phyloP scores from a whole-genome alignment of 495 filamentous ascomycete species.

The Podospora bellae-mahoneyi region DNA sequence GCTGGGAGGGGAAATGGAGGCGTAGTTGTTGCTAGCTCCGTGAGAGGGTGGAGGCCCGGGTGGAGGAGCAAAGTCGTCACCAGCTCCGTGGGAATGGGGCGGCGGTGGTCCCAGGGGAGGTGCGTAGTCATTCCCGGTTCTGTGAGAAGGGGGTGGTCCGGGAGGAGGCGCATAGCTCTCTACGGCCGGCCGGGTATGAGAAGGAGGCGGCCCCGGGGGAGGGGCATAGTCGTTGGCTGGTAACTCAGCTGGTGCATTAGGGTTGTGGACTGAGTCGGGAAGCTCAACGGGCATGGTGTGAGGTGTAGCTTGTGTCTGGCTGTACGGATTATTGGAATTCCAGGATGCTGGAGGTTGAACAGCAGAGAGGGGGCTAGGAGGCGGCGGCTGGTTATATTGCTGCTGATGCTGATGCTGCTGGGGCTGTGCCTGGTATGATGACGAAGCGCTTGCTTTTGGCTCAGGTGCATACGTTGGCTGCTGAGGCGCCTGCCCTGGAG shows the following conservation, averaged over 20 bases:
- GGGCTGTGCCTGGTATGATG: slow-evolving; percentile 18
- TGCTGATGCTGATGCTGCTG: slow-evolving; percentile 31
- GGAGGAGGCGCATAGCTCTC: slow-evolving; percentile 9
- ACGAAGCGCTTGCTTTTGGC: slow-evolving; percentile 19
- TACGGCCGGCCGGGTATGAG: slow-evolving; percentile 20
- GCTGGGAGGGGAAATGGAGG: slow-evolving; percentile 35
- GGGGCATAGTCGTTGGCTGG: slow-evolving; percentile 29
- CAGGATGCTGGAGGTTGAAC: slow-evolving; percentile 33
- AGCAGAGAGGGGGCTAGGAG: slow-evolving; percentile 24
- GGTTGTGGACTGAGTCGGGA: slow-evolving; percentile 24
- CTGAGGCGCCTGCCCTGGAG: slow-evolving; percentile 22
- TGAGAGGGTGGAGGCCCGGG: slow-evolving; percentile 42
- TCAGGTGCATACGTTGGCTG: slow-evolving; percentile 28
- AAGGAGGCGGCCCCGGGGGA: slow-evolving; percentile 39
- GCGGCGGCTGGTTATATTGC: slow-evolving; percentile 28
- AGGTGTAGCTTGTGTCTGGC: slow-evolving; percentile 6
- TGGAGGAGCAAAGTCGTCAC: slow-evolving; percentile 29
- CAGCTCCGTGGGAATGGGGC: background rate
- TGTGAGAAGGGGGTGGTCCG: slow-evolving; percentile 9
- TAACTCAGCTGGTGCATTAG: slow-evolving; percentile 3
- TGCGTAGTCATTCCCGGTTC: slow-evolving; percentile 27
- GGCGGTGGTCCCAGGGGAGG: slow-evolving; percentile 41
- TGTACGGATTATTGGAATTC: slow-evolving; percentile 27
- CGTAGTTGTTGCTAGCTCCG: slow-evolving; percentile 25
- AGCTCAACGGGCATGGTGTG: slow-evolving; percentile 16